Evolutionary conservation across 1,139 yeast species (phyloP), one percentile per base, ranked within the genome.

Genomic region (Kodamaea arcana): DNA sequence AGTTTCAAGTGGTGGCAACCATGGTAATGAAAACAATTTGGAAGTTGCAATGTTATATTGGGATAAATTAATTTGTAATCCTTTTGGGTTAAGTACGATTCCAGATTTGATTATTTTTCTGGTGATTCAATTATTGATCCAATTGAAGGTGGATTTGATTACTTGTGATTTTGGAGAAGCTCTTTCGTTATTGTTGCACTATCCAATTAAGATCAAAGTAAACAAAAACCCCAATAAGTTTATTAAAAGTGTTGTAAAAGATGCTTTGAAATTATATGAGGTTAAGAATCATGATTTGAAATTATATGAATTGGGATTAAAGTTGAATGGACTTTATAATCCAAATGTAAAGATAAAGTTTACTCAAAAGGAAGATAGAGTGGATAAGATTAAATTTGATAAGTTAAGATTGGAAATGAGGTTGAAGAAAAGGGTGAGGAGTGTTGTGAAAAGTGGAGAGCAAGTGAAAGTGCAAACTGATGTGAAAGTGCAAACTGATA

Each of bases 151-250:
- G 1, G 65, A 71, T 10, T 59, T 73, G 27, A 62, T 74, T 22
- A 62, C 71, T 5, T 66, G 80, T 34, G 87, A 81, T 51, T 77
- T 76, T 44, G 78, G 83, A 22, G 88, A 82, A 46, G 67, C 80
- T 3, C 60, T 82, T 23, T 72, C 75, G 24, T 45, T 78, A 20
- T 53, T 82, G 23, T 58, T 82, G 32, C 86, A 80, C 51, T 80
- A 78, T 48, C 83, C 84, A 1, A 56, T 62, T 14, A 31, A 41
- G 52, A 36, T 46, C 8, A 52, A 50, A 16, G 32, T 48, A 9
- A 29, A 34, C 6, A 34, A 45, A 13, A 40, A 45, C 3, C 23
- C 27, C 12, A 33, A 41, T 12, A 45, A 43, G 3, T 65, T 63
- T 35, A 45, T 63, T 4, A 44, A 46, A 21, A 42, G 45, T 13